A percentile compares a stretch with the other conserved stretches of the same genome.
Evolutionary conservation across 257 asterid genomes (phyloP).

Genomic region (Capsicum pubescens): DNA sequence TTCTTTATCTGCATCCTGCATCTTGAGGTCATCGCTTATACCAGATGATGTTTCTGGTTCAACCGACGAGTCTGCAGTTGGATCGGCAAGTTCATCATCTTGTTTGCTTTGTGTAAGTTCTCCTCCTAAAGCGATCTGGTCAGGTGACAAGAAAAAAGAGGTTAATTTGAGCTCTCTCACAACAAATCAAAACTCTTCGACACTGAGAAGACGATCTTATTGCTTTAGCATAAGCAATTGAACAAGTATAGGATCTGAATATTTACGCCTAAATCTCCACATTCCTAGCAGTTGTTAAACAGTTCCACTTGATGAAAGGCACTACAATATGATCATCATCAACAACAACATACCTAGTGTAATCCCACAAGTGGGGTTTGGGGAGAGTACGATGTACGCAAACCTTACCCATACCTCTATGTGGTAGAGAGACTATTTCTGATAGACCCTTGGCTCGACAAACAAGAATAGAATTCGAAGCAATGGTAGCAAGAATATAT

Average conservation of each 20-base stretch:
- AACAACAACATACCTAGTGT: no score
- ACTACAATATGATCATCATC: not conserved
- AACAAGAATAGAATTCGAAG: no score
- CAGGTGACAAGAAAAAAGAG: conserved; percentile 22
- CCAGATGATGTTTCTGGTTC: conserved; percentile 51
- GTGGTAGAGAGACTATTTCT: no score
- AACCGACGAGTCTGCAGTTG: conserved; percentile 34
- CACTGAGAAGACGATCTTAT: not conserved
- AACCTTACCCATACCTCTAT: no score
- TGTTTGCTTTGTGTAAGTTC: conserved; percentile 34
- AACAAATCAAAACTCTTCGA: not conserved
- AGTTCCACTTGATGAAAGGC: not conserved
- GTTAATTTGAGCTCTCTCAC: not conserved
- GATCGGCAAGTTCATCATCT: conserved; percentile 33
- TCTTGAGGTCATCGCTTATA: conserved; percentile 39
- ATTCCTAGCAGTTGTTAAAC: not conserved
- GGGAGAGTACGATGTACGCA: no score
- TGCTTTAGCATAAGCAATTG: not conserved
- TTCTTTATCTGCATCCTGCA: conserved; percentile 36
- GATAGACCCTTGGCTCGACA: no score
- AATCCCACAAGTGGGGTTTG: no score
- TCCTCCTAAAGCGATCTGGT: conserved; percentile 51
- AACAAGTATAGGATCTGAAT: not conserved
- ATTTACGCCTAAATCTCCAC: not conserved
- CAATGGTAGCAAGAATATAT: no score